Base-by-base conservation (phyloP, 108 stramenopile genomes). In the Cyclotella baltica region DNA sequence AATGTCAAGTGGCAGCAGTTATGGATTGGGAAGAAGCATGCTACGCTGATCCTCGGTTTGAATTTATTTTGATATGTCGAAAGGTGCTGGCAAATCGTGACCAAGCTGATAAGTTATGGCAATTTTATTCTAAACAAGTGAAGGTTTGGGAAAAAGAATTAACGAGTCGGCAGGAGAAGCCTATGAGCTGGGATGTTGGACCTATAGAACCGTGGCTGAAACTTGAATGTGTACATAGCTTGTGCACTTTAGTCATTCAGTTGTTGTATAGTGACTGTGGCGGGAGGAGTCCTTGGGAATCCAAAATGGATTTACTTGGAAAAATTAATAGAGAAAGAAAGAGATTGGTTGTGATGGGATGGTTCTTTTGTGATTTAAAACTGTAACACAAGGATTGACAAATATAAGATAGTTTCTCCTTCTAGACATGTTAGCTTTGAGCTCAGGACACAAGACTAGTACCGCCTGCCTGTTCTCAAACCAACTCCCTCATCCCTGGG, bases 1-100 rank as follows among this genome's bases (percentile, higher is more conserved):
- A 43, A n/a, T 80, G 78, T 36, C 47, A 37, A 11, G 80, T 90
- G 29, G 75, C 80, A 10, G 88, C 92, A 29, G 86, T 95, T 27
- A 72, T 95, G 83, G 94, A 95, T 79, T 95, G 91, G 90, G 94
- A 95, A 76, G 94, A 95, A 71, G 90, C 92, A 9, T 86, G 87
- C 28, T 89, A 64, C 59, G 94, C 91, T 1, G 94, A 95, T 66
- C 91, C 91, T 10, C 80, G 94, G 4, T 95, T 95, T 70, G 94
- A 95, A 75, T 33, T 95, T 13, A 67, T 95, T 23, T 66, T 95
- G 30, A 35, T 95, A 22, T 85, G 91, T 46, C 86, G 94, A 16
- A 95, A 93, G 65, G 94, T 95, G 29, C 83, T 89, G 57, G 88
- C 94, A 55, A 89, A 88, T 70, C 77, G 81, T 71, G 67, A 72